phyloP scores from a whole-genome alignment of 2,329 filamentous ascomycete genomes.

The Apiospora sp. region DNA sequence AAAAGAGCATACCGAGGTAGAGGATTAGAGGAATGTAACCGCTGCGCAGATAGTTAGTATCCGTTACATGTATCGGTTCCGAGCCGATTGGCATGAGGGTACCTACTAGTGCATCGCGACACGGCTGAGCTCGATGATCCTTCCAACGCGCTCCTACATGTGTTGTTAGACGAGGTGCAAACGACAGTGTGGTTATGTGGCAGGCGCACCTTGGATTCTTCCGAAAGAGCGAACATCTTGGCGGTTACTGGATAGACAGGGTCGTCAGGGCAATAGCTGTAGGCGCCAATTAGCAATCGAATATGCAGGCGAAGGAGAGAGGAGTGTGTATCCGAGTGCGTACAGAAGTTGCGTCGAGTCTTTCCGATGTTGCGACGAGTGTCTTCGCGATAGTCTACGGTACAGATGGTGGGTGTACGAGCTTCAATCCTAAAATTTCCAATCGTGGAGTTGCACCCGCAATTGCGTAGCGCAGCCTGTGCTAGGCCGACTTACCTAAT shows the following conservation, averaged over 20 bases:
- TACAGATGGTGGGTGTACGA: neutral
- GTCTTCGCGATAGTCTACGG: neutral
- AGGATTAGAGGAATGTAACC: slow-evolving; percentile 96
- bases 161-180: neutral
- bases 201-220: slow-evolving; percentile 87
- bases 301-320: too few relatives aligned
- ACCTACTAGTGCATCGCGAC: slow-evolving; percentile 95
- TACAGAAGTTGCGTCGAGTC: neutral
- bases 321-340: neutral
- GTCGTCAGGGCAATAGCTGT: neutral
- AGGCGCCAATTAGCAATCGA: neutral
- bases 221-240: slow-evolving; percentile 77
- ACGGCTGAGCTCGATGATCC: slow-evolving; percentile 93
- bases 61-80: neutral
- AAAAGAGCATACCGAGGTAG: slow-evolving; percentile 78
- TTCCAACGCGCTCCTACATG: slow-evolving; percentile 90
- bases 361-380: neutral
- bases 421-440: slow-evolving; percentile 21
- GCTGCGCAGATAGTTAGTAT: slow-evolving; percentile 59
- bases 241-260: slow-evolving; percentile 2
- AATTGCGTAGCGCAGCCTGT: slow-evolving; percentile 4
- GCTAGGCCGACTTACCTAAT: neutral
- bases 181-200: neutral
- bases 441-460: slow-evolving; percentile 19
- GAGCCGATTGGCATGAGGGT: slow-evolving; percentile 2